Evolutionary conservation across 108 stramenopile genomes (phyloP).

Genomic region (Fistulifera pelliculosa): DNA sequence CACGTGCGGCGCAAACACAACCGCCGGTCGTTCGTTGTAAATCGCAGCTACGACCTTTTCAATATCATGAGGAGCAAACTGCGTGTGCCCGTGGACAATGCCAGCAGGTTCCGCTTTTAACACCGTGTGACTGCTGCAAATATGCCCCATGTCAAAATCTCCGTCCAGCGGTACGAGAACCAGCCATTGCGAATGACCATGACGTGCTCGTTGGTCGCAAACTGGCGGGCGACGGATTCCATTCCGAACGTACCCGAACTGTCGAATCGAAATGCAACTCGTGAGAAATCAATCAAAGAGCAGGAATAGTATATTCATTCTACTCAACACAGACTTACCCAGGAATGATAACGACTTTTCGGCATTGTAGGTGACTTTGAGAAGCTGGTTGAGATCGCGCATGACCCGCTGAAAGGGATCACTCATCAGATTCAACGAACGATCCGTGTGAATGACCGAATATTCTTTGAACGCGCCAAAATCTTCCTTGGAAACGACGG

Average conservation of each 20-base stretch:
- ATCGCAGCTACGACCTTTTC: slow-evolving; percentile 78
- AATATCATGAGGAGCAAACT: slow-evolving; percentile 77
- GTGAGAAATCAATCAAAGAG: background rate
- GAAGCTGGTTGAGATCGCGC: slow-evolving; percentile 71
- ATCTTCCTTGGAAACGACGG: slow-evolving; percentile 55
- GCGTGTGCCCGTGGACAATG: slow-evolving; percentile 23
- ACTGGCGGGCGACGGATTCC: slow-evolving; percentile 89
- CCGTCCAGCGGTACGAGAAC: slow-evolving; percentile 90
- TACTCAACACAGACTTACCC: slow-evolving; percentile 41
- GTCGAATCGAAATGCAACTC: background rate
- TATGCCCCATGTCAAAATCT: slow-evolving; percentile 88
- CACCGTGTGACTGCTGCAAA: slow-evolving; percentile 72
- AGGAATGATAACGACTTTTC: slow-evolving; percentile 88
- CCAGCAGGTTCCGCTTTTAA: slow-evolving; percentile 63
- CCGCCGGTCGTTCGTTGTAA: slow-evolving; percentile 68
- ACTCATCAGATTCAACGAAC: slow-evolving; percentile 85
- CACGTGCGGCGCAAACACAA: slow-evolving; percentile 85
- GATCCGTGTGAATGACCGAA: slow-evolving; percentile 87
- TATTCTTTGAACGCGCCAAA: slow-evolving; percentile 75
- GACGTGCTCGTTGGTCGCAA: slow-evolving; percentile 83
- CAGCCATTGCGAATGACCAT: slow-evolving; percentile 91
- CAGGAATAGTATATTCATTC: background rate
- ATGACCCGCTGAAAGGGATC: slow-evolving; percentile 87
- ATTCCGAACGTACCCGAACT: slow-evolving; percentile 82
- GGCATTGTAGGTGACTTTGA: slow-evolving; percentile 84